These are phyloP conservation scores for Sugiyamaella neomexicana DNA, from an alignment of 1,139 yeast species.

Conservation along the genomic window DNA sequence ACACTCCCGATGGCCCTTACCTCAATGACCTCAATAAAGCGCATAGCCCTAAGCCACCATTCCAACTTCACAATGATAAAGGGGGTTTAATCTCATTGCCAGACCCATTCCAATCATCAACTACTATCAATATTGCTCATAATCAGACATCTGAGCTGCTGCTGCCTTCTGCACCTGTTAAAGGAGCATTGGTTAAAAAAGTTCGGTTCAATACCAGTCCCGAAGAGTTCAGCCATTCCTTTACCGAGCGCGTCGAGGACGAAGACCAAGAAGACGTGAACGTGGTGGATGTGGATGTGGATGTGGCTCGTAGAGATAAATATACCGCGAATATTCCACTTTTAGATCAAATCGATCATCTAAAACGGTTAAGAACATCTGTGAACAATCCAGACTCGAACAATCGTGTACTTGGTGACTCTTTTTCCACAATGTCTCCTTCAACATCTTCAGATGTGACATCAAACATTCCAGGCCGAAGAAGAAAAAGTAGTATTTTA, in stretches of 20 bases:
- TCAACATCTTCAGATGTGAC: conserved; percentile 3
- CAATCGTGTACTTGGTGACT: too few species aligned
- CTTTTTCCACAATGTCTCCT: conserved; percentile 1
- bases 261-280: not conserved
- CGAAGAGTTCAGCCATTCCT: conserved; percentile 11
- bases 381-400: not conserved
- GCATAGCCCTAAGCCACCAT: not conserved
- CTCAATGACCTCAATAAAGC: conserved; percentile 1
- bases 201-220: conserved; percentile 11
- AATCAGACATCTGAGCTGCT: not conserved
- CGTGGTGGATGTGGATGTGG: not conserved
- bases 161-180: not conserved
- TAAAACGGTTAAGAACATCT: not conserved
- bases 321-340: conserved; percentile 11
- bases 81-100: not conserved
- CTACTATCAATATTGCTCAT: not conserved
- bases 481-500: conserved; percentile 3
- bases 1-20: conserved; percentile 7
- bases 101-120: conserved; percentile 2
- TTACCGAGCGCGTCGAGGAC: not conserved
- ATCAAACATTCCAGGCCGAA: conserved; percentile 1
- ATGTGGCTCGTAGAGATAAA: not conserved
- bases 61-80: not conserved
- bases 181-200: not conserved
- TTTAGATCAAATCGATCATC: conserved; percentile 2